Evolutionary conservation across 2,329 filamentous ascomycete species (phyloP), one percentile per base, ranked within the genome.

Genomic region (Blastomyces percursus): DNA sequence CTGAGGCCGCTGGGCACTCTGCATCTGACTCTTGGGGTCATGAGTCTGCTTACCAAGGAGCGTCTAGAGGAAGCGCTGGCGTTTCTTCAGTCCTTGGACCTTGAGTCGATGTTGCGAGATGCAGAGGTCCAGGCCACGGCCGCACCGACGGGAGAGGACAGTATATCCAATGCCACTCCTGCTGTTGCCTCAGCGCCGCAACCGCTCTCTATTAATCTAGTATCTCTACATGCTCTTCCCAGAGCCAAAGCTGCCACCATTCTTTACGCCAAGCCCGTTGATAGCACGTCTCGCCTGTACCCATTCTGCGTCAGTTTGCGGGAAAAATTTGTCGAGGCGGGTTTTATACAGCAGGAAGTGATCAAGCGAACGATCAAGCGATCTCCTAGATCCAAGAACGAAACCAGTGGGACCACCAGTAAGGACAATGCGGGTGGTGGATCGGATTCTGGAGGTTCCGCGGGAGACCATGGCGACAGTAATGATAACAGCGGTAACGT

Each of bases 21-120:
- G 57, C 93, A 97, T 74, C 78, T 96, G 2, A 96, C 92, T 0
- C 80, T 96, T 0, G 92, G 91, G 0, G 89, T 95, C 1, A 92
- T 96, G 88, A 87, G 83, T 66, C 81, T 96, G 11, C 75, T 79
- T 2, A 79, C 77, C 2, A 74, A 78, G 2, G 78, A 81, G 55
- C 73, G 75, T 0, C 65, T 87, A 2, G 69, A 79, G 0, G 73
- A 75, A 38, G 84, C 82, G 0, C 67, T 78, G 30, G 52, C 68
- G 0, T 73, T 81, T 16, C 71, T 86, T 0, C 64, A 76, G 12
- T 71, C 70, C 0, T 68, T 85, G 0, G 76, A 85, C 67, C 65
- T 84, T 2, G 62, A 60, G 12, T 62, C 64, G 1, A 64, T 81
- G 48, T 67, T 79, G 56, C 66, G 64, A 40, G 69, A 76, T 57